Evolutionary conservation across 495 filamentous ascomycete genomes (phyloP), one percentile per base, ranked within the genome.

Genomic region (Neurospora hispaniola): DNA sequence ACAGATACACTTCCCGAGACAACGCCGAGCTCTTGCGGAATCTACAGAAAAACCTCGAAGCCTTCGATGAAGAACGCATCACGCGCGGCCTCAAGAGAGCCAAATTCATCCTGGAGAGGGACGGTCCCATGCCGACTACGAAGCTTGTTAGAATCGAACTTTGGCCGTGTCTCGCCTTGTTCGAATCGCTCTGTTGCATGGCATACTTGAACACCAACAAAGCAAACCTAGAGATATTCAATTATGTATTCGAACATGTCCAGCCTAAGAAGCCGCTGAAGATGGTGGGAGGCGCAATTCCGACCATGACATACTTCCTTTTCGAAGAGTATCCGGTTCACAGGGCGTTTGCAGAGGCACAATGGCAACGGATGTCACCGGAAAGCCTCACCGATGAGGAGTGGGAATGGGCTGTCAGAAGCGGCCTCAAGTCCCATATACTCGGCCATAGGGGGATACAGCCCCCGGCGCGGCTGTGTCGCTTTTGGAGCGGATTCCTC

Each of bases 391-490:
- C 88, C 0, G 80, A 83, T 12, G 81, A 88, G 38, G 91, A 94
- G 73, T 98, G 96, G 78, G 91, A 96, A 39, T 94, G 92, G 90
- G 91, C 91, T 2, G 86, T 97, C 43, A 87, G 88, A 44, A 90
- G 90, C 71, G 87, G 87, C 14, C 86, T 98, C 18, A 73, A 78
- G 9, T 62, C 54, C 54, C 54, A 62, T 62, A 62, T 77, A 77
- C 0, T 14, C 62, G 16, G 43, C 68, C 12, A 76, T 71, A 69
- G 76, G 74, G n/a, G 54, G 3, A 31, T 59, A 20, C 74, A 72
- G 5, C 54, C 70, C 9, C 35, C 75, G 4, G 76, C 79, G 9
- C 76, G 77, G 66, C 80, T 95, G 4, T 82, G 88, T 72, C 85
- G 87, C 9, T 90, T 95, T 71, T 98, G 94, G 94, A 83, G 84